These are phyloP conservation scores for Solanum paucissectum DNA, from an alignment of 257 asterid species.

Conservation along the genomic window DNA sequence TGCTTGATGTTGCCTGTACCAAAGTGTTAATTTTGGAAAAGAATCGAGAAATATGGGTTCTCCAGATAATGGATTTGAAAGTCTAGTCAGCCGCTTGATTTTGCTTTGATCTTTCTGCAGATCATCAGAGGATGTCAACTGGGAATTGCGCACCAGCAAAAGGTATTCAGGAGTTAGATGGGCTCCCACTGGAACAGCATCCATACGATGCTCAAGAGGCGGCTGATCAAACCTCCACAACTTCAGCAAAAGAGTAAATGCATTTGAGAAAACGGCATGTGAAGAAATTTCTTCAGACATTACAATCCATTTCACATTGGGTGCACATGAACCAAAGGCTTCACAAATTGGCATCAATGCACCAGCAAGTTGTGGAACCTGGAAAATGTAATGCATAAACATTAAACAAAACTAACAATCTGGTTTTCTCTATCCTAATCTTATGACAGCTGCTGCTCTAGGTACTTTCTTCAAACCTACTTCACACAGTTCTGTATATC, in stretches of 20 bases:
- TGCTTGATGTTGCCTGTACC: conserved; percentile 89
- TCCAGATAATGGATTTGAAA: conserved; percentile 37
- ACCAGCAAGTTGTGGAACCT: conserved; percentile 98
- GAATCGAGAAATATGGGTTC: conserved; percentile 72
- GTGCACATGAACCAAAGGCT: conserved; percentile 86
- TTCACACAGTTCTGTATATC: not conserved
- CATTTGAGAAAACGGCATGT: conserved; percentile 85
- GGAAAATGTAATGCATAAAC: conserved; percentile 9
- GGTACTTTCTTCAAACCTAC: not conserved
- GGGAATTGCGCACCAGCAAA: conserved; percentile 63
- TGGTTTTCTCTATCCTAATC: not conserved
- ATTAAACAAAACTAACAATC: not conserved
- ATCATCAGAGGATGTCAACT: conserved; percentile 42
- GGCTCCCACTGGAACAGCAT: conserved; percentile 68
- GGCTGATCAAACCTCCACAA: conserved; percentile 95
- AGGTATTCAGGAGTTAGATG: conserved; percentile 80
- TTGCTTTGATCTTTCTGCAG: conserved; percentile 33
- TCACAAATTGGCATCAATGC: conserved; percentile 96
- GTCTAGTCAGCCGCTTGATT: conserved; percentile 39
- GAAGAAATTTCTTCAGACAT: conserved; percentile 65
- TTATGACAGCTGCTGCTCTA: not conserved
- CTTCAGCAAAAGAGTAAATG: conserved; percentile 77
- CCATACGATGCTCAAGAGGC: conserved; percentile 61
- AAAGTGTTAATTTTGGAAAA: conserved; percentile 79
- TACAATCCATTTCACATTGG: conserved; percentile 68